Evolutionary conservation across 164 flowering plant species (phyloP), one percentile per base, ranked within the genome.

Genomic region (Warburgia ugandensis): DNA sequence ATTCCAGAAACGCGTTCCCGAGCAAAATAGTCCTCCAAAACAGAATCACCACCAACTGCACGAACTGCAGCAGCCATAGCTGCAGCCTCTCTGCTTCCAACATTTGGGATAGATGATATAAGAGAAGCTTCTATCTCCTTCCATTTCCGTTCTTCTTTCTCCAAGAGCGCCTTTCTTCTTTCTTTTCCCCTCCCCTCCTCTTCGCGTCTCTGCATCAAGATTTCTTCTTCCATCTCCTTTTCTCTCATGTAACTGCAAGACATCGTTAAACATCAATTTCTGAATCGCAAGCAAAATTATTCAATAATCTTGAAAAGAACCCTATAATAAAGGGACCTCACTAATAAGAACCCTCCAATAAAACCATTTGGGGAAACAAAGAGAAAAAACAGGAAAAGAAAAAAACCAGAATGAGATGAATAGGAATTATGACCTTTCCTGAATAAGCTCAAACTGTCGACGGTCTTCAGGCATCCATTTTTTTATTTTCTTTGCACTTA

Each of bases 391-490:
- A n/a, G n/a, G n/a, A n/a, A n/a, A n/a, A n/a, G n/a, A n/a, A n/a
- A n/a, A n/a, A n/a, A n/a, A n/a, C n/a, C n/a, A n/a, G n/a, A n/a
- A n/a, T n/a, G n/a, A n/a, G n/a, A n/a, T n/a, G n/a, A n/a, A n/a
- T n/a, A n/a, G n/a, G n/a, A n/a, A n/a, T n/a, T 25, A 29, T 27
- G 41, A 94, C 99, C 99, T 94, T 71, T 94, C 99, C 67, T 94
- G 99, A 60, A 89, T 81, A 30, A 89, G 81, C 62, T 94, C 99
- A 69, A 94, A 94, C 46, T 79, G 96, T 60, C 95, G 74, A 7
- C 97, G 92, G 57, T 94, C 99, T 65, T 94, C 99, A 23, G 99
- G 99, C 84, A 83, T 74, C 99, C 99, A 94, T 56, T 89, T 89
- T 55, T 89, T 89, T 23, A 94, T 89, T 64, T 89, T 89, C 72